Base-by-base conservation (phyloP, 495 filamentous ascomycete genomes). In the Schizothecium vesticola region DNA sequence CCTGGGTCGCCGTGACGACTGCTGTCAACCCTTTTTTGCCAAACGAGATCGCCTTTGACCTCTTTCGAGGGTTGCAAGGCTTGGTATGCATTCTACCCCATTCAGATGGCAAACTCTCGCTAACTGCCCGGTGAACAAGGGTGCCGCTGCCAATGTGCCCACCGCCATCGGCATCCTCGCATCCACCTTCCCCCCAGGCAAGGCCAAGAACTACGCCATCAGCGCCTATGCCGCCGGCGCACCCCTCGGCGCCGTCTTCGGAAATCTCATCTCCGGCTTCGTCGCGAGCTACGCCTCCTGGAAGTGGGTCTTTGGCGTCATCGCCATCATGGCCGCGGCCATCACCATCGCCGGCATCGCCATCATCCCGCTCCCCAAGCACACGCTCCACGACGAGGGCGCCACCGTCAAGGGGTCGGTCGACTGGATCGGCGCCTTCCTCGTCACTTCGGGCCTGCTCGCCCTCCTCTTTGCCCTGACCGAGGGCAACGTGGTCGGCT, bases 21-120 rank as follows among this genome's bases (percentile, higher is more conserved):
- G 81, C 91, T 7, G 85, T 86, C n/a, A 86, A 86, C 23, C 85
- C 87, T 0, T 94, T 90, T 78, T 33, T 87, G 76, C 79, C 83
- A 75, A 75, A 91, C 82, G 84, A 94, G 84, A 80, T 88, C 77
- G 73, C 86, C 72, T 77, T 92, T 85, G 82, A 91, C 80, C 7
- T 92, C 78, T 84, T 93, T 82, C 77, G 91, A 0, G 91, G 89
- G 28, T 84, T 91, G 29, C 82, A 91, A 29, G 91, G 91, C 0
- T 84, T 91, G 73, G 89, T 92, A 31, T 80, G 86, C 59, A 24
- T 64, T 71, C 16, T 13, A 2, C 23, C 68, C 5, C 74, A 76
- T 64, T 25, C 22, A 19, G 25, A 55, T 3, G 9, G n/a, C 4
- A 25, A 25, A 7, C 11, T 33, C 22, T 1, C 6, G 1, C 60